Evolutionary conservation across 495 filamentous ascomycete species (phyloP), one percentile per base, ranked within the genome.

Genomic region (Parmelia sp.): DNA sequence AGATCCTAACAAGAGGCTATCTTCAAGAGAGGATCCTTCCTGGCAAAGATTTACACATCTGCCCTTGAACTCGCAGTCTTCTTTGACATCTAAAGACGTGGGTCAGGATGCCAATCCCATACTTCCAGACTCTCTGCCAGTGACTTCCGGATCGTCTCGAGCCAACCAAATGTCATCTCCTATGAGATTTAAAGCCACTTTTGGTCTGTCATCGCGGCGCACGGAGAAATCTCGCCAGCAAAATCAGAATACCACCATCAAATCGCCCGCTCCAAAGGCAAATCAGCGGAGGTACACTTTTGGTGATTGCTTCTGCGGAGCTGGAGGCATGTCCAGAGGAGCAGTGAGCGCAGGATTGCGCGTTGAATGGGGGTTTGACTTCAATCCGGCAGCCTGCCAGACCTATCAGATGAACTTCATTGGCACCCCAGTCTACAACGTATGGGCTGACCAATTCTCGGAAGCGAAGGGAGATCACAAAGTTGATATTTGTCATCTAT

Each of bases 401-500:
- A 85, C 87, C 0, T 89, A 89, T 44, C 25, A 66, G 0, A 58
- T 70, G 4, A 94, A 95, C 63, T 92, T 89, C 65, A 74, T 76
- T 0, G 62, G 72, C 0, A 75, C 78, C 0, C 65, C 69, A 0
- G 67, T 83, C 10, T 79, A 82, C 57, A 25, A 77, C 2, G 69
- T 76, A 25, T 72, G 78, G 3, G 81, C 82, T 9, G 69, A 81
- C 42, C 70, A 84, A 11, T 83, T 90, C 70, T 9, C 77, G 56
- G 21, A 71, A 63, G 62, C 62, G 51, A n/a, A 66, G 47, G 35
- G 68, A 15, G 64, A 75, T 60, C 60, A 76, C 23, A 71, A 70
- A 29, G 82, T 90, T 0, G 91, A 96, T 68, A 77, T 96, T 25
- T 76, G 88, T 3, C 92, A 97, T 62, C 72, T 93, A 0, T 94